Evolutionary conservation across 768 basidiomycete species (phyloP), one percentile per base, ranked within the genome.

Genomic region (Leccinum incarnatum): DNA sequence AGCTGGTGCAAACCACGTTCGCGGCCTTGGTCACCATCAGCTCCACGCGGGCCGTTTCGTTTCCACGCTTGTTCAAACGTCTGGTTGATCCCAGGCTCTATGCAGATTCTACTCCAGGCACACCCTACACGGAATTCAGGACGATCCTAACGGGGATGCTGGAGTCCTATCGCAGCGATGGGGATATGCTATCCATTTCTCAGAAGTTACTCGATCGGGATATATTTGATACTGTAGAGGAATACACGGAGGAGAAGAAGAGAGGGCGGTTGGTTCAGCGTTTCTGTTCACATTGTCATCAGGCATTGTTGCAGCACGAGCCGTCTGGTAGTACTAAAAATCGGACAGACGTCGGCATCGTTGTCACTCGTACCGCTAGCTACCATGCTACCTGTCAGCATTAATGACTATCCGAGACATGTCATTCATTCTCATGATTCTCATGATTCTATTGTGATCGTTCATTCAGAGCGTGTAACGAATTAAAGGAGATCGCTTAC

Each of bases 101-200:
- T 29, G 72, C 78, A 14, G 69, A 76, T 21, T 76, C 83, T 3
- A 76, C 84, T 1, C 77, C 80, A 23, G 81, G 84, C 34, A 83
- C 86, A 12, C 84, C 86, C 27, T 98, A 98, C 73, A 86, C 88
- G 21, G 95, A 98, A 73, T 96, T 98, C 74, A 83, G 93, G 48
- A 83, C 85, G 11, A 95, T 99, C 59, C 78, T 99, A 30, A 88
- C 87, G 1, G 90, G 93, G n/a, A 99, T 98, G 93, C 75, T 98
- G 65, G 94, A 96, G 67, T 89, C 93, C 2, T 98, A 98, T 75
- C 85, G 89, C 40, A 85, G 89, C 4, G 95, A 99, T 62, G 92
- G 91, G 27, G 95, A 98, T 63, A 85, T 95, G 80, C 77, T 98
- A 25, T 74, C 79, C 46, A 94, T 96, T 65, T 90, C 93, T 23